Evolutionary conservation across 371 early-diverging fungal species (phyloP), one percentile per base, ranked within the genome.

Genomic region (Zopfochytrium polystomum): DNA sequence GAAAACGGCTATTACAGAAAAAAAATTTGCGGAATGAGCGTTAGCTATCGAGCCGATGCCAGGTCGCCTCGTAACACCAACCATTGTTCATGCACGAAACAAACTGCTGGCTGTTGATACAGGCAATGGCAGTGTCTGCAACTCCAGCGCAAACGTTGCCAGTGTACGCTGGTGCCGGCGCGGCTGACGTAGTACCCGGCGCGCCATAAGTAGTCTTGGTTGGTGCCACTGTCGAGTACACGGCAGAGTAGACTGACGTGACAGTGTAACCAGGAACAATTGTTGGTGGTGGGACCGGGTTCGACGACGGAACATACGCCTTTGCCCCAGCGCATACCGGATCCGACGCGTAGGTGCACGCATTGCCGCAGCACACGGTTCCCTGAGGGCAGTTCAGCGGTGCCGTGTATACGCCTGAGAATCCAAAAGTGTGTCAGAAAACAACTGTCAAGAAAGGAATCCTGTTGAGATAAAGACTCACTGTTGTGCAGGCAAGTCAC

Each of bases 291-390:
- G 7, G 18, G 18, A 38, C 38, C 18, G 38, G 38, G 18, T 18
- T 7, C 38, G 38, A 11, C 7, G 38, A 38, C 38, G 38, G 38
- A 18, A 38, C 38, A 18, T 11, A 11, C 38, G 38, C 11, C 18
- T 38, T 38, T 23, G 47, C 47, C 22, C 23, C 49, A 48, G n/a
- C 52, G 35, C 60, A 48, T 13, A 34, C 13, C 25, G 52, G 42
- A 22, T 52, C 44, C 6, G 30, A 15, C 23, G 55, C 47, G n/a
- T 22, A 18, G 27, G 46, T 46, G 27, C 64, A 64, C 22, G 27
- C 25, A 30, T 65, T 65, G 11, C 65, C 65, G 27, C 59, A 58
- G 48, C 65, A 65, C 30, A 27, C 31, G 7, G 45, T 38, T 35
- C 66, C 66, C 2, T 15, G 46, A 9, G 53, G 50, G 38, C 66